A percentile compares a stretch with the other conserved stretches of the same genome.
phyloP scores from a whole-genome alignment of 257 asterid species.

The Fraxinus pennsylvanica region DNA sequence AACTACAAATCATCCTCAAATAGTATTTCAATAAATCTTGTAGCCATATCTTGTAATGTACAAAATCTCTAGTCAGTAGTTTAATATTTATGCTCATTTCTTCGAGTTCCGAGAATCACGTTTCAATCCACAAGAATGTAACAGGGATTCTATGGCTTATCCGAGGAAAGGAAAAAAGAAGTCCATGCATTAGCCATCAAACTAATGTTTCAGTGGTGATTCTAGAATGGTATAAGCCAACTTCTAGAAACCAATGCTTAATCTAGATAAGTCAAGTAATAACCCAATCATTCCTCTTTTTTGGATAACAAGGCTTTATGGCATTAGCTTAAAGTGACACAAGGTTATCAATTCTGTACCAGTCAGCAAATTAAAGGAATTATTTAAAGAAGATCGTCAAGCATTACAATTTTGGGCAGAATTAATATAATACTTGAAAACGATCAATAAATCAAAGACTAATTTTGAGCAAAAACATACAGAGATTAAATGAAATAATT shows the following conservation, averaged over 20 bases:
- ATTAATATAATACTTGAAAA: background rate
- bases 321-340: slow-evolving; percentile 15
- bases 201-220: background rate
- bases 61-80: background rate
- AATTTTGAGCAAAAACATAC: background rate
- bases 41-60: background rate
- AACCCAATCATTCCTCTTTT: background rate
- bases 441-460: background rate
- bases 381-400: background rate
- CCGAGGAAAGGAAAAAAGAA: background rate
- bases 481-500: background rate
- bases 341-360: background rate
- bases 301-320: slow-evolving; percentile 1
- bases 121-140: background rate
- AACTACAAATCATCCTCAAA: slow-evolving; percentile 5
- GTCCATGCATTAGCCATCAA: background rate
- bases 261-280: background rate
- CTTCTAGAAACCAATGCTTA: slow-evolving; percentile 6
- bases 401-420: background rate
- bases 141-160: slow-evolving; percentile 7
- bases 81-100: background rate
- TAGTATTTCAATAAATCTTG: background rate
- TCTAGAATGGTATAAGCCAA: background rate
- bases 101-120: background rate
- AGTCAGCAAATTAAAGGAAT: background rate